Base-by-base conservation (phyloP, 169 alveolate species). In the Plasmodium coatneyi region DNA sequence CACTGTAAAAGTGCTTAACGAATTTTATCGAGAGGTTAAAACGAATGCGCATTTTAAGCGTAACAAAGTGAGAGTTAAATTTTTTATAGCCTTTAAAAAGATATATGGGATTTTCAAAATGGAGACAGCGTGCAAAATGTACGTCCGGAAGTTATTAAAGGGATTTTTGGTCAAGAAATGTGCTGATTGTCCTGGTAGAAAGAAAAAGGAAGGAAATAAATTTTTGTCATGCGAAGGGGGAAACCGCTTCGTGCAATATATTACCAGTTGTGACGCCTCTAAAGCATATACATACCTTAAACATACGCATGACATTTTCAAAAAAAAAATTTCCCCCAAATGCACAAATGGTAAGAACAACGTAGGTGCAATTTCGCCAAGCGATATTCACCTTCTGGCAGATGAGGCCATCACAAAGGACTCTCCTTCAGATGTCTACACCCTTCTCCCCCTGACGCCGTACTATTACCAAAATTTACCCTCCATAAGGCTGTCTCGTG, bases 391-490 rank as follows among this genome's bases (percentile, higher is more conserved):
- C 32, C 2, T 78, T 79, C 52, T 79, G 6, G 76, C 79, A 56
- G 71, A 16, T 14, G 25, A 78, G 46, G 49, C 46, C 14, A 12
- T 32, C 19, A 66, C 46, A 52, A 72, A 34, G 14, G 49, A 28
- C 32, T 84, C 43, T 16, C 70, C 83, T 9, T 86, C 60, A 22
- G 19, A 86, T 30, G 41, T 52, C 7, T 52, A 76, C 82, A 41
- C 22, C 19, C n/a, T 78, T 79, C 28, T 72, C 46, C 90, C 94
- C 30, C 54, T 89, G 81, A 79, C 46, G 22, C 87, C 94, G 19
- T 19, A 89, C 46, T 89, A 89, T 70, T 89, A 79, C 22, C 22
- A 89, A 25, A 66, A 89, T 28, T 78, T 89, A 54, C 94, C 94
- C 30, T 89, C 94, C 28, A 79, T 89, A 36, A 89, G 41, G 70